Evolutionary conservation across 2,329 filamentous ascomycete genomes (phyloP).

Genomic region (Phaeosphaeriaceae sp.): DNA sequence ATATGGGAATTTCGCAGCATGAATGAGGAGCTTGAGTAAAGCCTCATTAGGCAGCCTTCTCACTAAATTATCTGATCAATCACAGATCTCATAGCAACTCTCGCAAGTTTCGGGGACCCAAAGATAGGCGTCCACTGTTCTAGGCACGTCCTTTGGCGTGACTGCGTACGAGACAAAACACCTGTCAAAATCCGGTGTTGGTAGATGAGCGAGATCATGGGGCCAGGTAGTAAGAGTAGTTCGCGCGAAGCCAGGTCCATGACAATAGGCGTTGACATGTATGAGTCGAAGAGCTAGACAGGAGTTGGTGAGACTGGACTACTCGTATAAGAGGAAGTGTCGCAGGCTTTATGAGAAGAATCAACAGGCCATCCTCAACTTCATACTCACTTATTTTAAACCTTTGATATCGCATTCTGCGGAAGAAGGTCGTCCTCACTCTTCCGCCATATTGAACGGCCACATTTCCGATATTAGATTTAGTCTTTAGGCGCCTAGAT

Average conservation of each 20-base stretch:
- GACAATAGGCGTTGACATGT: not conserved
- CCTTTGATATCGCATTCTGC: too few species aligned
- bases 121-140: conserved; percentile 20
- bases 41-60: conserved; percentile 19
- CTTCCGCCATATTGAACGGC: too few species aligned
- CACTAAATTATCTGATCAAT: conserved; percentile 14
- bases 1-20: conserved; percentile 13
- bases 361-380: not conserved
- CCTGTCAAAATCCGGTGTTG: conserved; percentile 11
- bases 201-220: conserved; percentile 15
- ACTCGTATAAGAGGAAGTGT: not conserved
- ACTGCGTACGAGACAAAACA: conserved; percentile 8
- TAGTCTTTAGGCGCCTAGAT: not conserved
- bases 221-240: conserved; percentile 12
- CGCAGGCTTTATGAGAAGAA: too few species aligned
- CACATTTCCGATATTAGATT: not conserved
- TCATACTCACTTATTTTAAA: not conserved
- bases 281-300: not conserved
- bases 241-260: conserved; percentile 13
- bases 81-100: not conserved
- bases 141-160: conserved; percentile 12
- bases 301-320: not conserved
- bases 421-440: too few species aligned
- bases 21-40: conserved; percentile 19
- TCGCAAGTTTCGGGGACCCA: conserved; percentile 9